These are phyloP conservation scores for Arthroderma uncinatum DNA, from an alignment of 2,329 filamentous ascomycete genomes.

Conservation along the genomic window DNA sequence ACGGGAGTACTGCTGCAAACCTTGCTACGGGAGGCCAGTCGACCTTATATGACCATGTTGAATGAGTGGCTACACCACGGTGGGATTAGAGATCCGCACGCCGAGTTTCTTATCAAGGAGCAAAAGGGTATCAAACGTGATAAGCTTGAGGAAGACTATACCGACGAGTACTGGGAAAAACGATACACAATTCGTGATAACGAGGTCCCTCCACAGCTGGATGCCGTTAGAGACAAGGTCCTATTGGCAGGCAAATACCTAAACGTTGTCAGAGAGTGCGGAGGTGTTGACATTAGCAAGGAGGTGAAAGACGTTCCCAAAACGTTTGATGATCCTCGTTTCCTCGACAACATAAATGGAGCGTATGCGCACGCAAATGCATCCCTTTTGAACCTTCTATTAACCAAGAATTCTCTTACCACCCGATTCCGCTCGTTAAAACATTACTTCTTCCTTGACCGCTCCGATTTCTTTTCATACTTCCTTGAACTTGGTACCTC, in stretches of 20 bases:
- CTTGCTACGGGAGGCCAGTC: constrained; percentile 73
- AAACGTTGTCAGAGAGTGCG: constrained; percentile 94
- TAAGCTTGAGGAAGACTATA: constrained; percentile 87
- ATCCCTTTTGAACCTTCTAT: constrained; percentile 75
- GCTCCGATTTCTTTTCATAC: constrained; percentile 95
- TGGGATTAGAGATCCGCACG: constrained; percentile 84
- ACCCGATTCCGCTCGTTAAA: constrained; percentile 81
- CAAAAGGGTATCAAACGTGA: constrained; percentile 91
- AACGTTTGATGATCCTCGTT: constrained; percentile 82
- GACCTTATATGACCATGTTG: constrained; percentile 94
- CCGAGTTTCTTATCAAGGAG: constrained; percentile 89
- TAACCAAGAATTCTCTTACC: constrained; percentile 86
- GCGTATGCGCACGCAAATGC: constrained; percentile 95
- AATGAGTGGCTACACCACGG: constrained; percentile 98
- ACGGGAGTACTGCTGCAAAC: constrained; percentile 71
- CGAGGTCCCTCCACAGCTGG: constrained; percentile 82
- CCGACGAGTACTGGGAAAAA: constrained; percentile 98
- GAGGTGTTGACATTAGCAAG: constrained; percentile 86
- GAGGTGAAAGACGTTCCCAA: constrained; percentile 77
- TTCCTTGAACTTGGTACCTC: constrained; percentile 86
- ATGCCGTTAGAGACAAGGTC: constrained; percentile 85
- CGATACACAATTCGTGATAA: constrained; percentile 88
- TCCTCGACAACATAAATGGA: constrained; percentile 89
- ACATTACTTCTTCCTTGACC: constrained; percentile 97
- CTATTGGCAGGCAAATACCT: constrained; percentile 93